phyloP scores from a whole-genome alignment of 2,329 filamentous ascomycete genomes.

The Colletotrichum truncatum region DNA sequence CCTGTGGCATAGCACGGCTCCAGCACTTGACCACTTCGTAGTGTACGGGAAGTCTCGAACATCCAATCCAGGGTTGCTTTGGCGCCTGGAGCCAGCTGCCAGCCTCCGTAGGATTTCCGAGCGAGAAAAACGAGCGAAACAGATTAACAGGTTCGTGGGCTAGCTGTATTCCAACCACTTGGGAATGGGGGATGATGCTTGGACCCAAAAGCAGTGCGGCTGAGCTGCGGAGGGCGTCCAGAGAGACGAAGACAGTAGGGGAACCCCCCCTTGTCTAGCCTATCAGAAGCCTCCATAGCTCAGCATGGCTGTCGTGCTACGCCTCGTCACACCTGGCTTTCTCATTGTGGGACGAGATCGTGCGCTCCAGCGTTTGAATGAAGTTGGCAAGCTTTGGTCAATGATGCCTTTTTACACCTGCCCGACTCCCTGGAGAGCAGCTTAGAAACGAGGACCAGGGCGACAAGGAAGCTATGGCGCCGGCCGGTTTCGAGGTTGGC shows the following conservation, averaged over 20 bases:
- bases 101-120: not conserved
- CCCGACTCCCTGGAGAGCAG: not conserved
- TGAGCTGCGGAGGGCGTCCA: slow-evolving; percentile 20
- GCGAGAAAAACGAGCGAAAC: not conserved
- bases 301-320: slow-evolving; percentile 26
- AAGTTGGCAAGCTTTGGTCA: not conserved
- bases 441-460: not conserved
- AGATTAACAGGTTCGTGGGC: not conserved
- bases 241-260: slow-evolving; percentile 18
- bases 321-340: slow-evolving; percentile 11
- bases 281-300: slow-evolving; percentile 15
- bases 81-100: not conserved
- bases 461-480: not conserved
- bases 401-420: not conserved
- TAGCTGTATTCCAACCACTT: not conserved
- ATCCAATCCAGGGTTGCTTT: not conserved
- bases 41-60: not conserved
- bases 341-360: not conserved
- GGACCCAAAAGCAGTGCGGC: slow-evolving; percentile 20
- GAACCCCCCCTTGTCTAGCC: slow-evolving; percentile 11
- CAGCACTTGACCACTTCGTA: not conserved
- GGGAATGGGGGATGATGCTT: not conserved
- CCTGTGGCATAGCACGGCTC: not conserved
- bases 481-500: not conserved
- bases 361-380: not conserved